Evolutionary conservation across 2,329 filamentous ascomycete species (phyloP).

Genomic region (Botrytis galanthina): DNA sequence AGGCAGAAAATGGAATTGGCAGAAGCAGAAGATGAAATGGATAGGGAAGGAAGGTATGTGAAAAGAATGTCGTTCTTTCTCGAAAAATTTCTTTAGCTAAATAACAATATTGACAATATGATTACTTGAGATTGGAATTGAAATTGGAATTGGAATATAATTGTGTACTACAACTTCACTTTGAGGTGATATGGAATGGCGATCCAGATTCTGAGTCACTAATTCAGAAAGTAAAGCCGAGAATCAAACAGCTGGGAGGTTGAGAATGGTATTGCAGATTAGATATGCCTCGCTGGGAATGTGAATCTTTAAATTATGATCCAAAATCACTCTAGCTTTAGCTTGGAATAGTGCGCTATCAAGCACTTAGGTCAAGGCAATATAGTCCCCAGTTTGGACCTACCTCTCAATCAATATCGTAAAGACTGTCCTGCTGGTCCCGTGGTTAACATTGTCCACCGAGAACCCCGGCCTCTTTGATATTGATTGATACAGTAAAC

Average conservation of each 20-base stretch:
- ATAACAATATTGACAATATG: too few relatives aligned
- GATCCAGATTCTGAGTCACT: too few relatives aligned
- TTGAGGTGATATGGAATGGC: neutral
- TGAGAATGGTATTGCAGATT: fast-evolving
- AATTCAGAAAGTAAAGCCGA: neutral
- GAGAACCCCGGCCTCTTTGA: neutral
- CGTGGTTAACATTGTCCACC: neutral
- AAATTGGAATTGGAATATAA: too few relatives aligned
- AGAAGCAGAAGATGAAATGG: too few relatives aligned
- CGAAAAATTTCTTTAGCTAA: neutral
- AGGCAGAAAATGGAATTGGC: neutral
- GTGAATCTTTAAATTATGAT: neutral
- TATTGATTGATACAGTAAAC: neutral
- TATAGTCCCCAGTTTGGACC: neutral
- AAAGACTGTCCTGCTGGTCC: neutral
- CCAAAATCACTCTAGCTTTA: neutral
- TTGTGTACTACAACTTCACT: neutral
- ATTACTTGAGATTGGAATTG: neutral
- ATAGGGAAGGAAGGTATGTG: neutral
- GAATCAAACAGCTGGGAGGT: fast-evolving
- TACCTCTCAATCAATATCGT: neutral
- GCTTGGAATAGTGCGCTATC: neutral
- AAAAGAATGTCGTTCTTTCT: fast-evolving
- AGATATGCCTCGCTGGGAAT: neutral
- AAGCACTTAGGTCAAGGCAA: neutral